A percentile compares a stretch with the other conserved stretches of the same genome.
Evolutionary conservation across 164 flowering plant species (phyloP).

Genomic region (Umbilicus rupestris): DNA sequence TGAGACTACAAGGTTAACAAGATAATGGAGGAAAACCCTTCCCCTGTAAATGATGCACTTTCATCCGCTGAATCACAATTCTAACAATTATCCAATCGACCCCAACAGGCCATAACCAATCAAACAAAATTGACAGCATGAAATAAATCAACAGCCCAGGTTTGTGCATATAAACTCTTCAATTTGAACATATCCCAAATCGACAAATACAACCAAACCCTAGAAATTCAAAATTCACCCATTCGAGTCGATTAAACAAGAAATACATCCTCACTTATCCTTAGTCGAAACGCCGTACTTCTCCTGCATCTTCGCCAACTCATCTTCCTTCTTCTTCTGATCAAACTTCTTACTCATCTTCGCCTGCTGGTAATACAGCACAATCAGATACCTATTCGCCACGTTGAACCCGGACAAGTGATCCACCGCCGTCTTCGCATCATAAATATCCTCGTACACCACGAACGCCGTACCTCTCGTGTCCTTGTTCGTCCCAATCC

Average conservation of each 20-base stretch:
- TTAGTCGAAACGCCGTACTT: constrained; percentile 82
- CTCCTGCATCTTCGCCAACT: constrained; percentile 80
- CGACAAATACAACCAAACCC: not conserved
- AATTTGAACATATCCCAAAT: not conserved
- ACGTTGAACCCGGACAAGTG: constrained; percentile 95
- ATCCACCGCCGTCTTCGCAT: constrained; percentile 95
- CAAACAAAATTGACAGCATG: no score
- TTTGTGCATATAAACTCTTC: not conserved
- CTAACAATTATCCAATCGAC: no score
- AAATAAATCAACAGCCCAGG: no score
- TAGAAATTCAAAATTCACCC: not conserved
- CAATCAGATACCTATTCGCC: constrained; percentile 86
- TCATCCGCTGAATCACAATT: no score
- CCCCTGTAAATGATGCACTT: no score
- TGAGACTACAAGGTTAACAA: no score
- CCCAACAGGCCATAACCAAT: no score
- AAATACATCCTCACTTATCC: constrained; percentile 38
- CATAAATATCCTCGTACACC: constrained; percentile 95
- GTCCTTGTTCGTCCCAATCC: constrained; percentile 80
- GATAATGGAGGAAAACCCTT: no score
- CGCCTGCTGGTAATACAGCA: constrained; percentile 85
- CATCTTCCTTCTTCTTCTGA: constrained; percentile 92
- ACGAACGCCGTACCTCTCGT: constrained; percentile 93
- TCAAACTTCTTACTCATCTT: constrained; percentile 98
- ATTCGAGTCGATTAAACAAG: not conserved